Percentiles rank a stretch among this genome's conserved stretches.
Conservation (phyloP, 78 protist genomes). For the Pigoraptor vietnamica region DNA sequence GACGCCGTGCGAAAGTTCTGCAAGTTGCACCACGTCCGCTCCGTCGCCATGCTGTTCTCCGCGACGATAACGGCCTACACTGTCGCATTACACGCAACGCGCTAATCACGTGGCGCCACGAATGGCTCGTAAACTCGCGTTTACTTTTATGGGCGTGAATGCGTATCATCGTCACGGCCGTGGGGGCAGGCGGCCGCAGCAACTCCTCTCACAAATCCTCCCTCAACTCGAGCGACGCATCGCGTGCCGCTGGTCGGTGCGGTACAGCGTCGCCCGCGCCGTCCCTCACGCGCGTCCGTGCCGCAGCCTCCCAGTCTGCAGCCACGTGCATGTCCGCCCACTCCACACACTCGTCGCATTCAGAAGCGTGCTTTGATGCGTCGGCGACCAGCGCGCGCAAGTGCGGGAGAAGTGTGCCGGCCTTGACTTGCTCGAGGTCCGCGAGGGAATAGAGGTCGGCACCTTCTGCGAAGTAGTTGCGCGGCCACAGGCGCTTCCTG, state of each 20-base stretch:
- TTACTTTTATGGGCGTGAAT: too few species aligned
- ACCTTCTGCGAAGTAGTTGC: background rate
- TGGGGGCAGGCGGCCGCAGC: too few species aligned
- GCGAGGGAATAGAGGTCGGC: background rate
- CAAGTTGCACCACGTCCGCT: background rate
- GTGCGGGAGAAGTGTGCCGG: background rate
- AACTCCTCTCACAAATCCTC: too few species aligned
- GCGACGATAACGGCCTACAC: background rate
- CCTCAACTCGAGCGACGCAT: background rate
- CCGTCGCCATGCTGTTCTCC: background rate
- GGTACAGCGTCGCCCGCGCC: background rate
- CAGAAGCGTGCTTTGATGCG: background rate
- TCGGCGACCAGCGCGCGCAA: background rate
- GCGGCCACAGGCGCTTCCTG: background rate
- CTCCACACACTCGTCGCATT: background rate
- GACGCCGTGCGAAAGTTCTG: background rate
- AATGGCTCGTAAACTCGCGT: too few species aligned
- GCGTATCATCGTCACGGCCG: too few species aligned
- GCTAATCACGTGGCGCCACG: background rate
- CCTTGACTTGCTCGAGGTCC: background rate
- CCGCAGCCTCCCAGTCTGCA: background rate
- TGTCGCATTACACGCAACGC: background rate
- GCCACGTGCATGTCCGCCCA: background rate
- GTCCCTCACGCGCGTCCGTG: background rate
- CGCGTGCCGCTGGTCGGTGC: background rate